Conservation (phyloP, 768 basidiomycete species). For the Leccinum broughii region DNA sequence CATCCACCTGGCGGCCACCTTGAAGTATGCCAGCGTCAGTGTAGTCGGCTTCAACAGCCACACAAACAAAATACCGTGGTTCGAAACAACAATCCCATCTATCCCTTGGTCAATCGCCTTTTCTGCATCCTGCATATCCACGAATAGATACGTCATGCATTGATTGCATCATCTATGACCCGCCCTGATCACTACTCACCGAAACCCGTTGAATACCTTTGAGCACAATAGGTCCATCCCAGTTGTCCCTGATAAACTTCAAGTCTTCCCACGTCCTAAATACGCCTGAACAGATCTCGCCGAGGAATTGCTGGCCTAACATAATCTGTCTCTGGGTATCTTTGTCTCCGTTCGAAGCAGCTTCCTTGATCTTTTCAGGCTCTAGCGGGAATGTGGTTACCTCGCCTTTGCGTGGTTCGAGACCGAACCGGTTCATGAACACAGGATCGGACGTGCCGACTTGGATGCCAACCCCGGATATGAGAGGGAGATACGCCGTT, state of each 20-base stretch:
- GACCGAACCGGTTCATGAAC: conserved; percentile 63
- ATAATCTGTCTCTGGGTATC: conserved; percentile 36
- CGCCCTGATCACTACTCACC: conserved; percentile 38
- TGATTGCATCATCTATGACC: neutral
- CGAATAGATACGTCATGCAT: neutral
- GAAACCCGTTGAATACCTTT: conserved; percentile 74
- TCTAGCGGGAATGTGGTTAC: conserved; percentile 60
- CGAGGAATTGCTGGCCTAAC: conserved; percentile 63
- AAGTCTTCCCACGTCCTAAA: conserved; percentile 74
- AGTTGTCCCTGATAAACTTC: conserved; percentile 64
- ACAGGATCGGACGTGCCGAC: conserved; percentile 74
- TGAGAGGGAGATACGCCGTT: conserved; percentile 63
- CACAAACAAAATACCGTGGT: conserved; percentile 32
- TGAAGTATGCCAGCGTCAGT: neutral
- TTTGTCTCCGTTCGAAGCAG: conserved; percentile 49
- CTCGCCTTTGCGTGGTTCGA: conserved; percentile 42
- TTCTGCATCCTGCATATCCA: conserved; percentile 44
- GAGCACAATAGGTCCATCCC: conserved; percentile 75
- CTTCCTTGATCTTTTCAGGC: conserved; percentile 42
- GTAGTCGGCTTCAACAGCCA: neutral
- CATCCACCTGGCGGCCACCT: conserved; percentile 82
- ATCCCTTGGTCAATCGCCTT: conserved; percentile 45
- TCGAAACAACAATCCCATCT: conserved; percentile 49
- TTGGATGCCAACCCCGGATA: conserved; percentile 63
- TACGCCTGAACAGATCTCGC: conserved; percentile 59